phyloP scores from a whole-genome alignment of 208 protist species.

The Endotrypanum monterogeii region DNA sequence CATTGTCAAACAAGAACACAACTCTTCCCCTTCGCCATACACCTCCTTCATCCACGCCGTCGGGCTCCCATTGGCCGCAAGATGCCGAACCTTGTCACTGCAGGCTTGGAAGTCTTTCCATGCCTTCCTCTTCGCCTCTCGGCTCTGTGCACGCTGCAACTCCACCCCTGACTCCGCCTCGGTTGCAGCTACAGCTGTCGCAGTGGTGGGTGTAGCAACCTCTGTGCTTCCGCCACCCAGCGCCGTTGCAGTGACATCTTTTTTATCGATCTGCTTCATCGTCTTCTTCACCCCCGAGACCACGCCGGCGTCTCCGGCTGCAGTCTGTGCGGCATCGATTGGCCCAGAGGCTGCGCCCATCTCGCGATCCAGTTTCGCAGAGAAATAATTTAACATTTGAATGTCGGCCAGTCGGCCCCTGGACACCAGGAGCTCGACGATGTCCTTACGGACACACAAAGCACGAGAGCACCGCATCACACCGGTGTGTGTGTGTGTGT shows the following conservation, averaged over 20 bases:
- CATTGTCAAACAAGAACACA: constrained; percentile 18
- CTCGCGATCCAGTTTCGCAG: constrained; percentile 35
- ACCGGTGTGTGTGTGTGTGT: neutral
- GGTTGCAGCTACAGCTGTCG: constrained; percentile 5
- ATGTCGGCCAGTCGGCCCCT: constrained; percentile 67
- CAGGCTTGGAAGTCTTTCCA: constrained; percentile 23
- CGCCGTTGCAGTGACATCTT: neutral
- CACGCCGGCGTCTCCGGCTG: neutral
- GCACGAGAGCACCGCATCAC: constrained; percentile 28
- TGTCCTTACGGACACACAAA: constrained; percentile 46
- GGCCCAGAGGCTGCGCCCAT: constrained; percentile 1
- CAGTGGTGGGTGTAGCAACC: neutral
- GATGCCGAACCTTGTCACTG: constrained; percentile 23
- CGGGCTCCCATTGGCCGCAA: constrained; percentile 27
- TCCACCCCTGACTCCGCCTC: constrained; percentile 10
- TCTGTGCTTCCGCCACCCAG: neutral
- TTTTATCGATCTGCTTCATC: neutral
- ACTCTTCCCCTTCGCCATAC: constrained; percentile 30
- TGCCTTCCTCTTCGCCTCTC: constrained; percentile 18
- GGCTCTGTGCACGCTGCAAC: constrained; percentile 12
- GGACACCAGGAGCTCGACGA: constrained; percentile 65
- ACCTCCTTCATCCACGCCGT: constrained; percentile 42
- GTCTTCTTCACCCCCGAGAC: neutral
- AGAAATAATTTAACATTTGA: constrained; percentile 72
- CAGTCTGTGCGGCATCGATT: neutral